Percentiles rank a stretch among this genome's conserved stretches.
These are phyloP conservation scores for Misopates orontium DNA, from an alignment of 257 asterid genomes.

Conservation along the genomic window DNA sequence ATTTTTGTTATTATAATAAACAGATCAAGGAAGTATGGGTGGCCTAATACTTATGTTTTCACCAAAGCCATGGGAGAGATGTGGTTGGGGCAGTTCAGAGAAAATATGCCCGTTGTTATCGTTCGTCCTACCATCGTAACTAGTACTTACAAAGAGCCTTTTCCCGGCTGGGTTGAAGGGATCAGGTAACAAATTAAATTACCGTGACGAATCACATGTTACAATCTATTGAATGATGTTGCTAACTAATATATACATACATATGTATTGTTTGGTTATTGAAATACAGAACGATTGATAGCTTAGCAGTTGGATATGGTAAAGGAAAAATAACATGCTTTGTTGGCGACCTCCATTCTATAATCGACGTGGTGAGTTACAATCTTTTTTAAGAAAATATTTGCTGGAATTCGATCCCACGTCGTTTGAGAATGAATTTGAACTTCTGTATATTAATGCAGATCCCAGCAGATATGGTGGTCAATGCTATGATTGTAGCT, in stretches of 20 bases:
- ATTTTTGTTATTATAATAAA: background rate
- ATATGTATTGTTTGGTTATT: background rate
- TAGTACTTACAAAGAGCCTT: constrained; percentile 73
- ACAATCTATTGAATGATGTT: background rate
- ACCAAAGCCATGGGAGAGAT: constrained; percentile 90
- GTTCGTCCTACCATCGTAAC: constrained; percentile 82
- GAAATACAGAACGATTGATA: constrained; percentile 69
- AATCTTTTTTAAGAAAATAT: background rate
- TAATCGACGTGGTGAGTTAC: constrained; percentile 61
- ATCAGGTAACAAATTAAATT: constrained; percentile 41
- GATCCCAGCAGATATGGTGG: constrained; percentile 34
- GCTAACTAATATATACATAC: background rate
- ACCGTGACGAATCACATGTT: background rate
- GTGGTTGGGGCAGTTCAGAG: constrained; percentile 53
- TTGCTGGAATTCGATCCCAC: no score
- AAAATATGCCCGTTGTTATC: constrained; percentile 50
- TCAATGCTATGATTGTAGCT: constrained; percentile 29
- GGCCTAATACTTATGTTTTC: constrained; percentile 92
- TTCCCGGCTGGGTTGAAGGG: constrained; percentile 94
- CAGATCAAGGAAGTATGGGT: constrained; percentile 79
- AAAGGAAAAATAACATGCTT: constrained; percentile 69
- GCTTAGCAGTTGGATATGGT: constrained; percentile 77
- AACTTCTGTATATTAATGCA: no score
- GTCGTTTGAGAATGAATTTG: no score
- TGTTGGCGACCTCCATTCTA: constrained; percentile 58